Evolutionary conservation across 2,329 filamentous ascomycete species (phyloP), one percentile per base, ranked within the genome.

Genomic region (Pezicula radicicola): DNA sequence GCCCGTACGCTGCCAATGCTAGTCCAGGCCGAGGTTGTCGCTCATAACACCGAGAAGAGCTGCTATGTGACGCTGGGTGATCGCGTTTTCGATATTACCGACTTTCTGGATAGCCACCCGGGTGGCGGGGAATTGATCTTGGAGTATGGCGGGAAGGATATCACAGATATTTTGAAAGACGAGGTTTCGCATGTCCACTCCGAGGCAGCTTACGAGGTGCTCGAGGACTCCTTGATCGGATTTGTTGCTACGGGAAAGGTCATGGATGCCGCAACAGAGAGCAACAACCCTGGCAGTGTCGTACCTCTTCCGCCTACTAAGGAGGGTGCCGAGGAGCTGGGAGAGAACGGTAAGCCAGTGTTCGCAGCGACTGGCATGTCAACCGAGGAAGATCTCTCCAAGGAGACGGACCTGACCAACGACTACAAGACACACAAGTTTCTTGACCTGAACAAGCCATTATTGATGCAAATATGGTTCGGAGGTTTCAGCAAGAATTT

Each of bases 371-470:
- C 94, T 4, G 93, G 93, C 68, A 90, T 97, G 89, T 89, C 91
- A 7, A 87, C 81, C 51, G 94, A 84, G 61, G 92, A 93, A 60
- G 94, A 99, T 62, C 74, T 99, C 54, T 88, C 78, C 60, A 87
- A 85, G 66, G 92, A 96, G 55, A 99, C 94, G 8, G 91, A 99
- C 66, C 70, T 78, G 52, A 69, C 58, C 21, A 71, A 72, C 43
- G 94, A 99, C 67, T 99, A 88, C 76, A 89, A 90, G 72, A 88
- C 80, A 53, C 87, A 97, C 80, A 95, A 96, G 71, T 99, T 99
- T 66, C 79, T 99, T 55, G 93, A 99, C 66, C 79, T 99, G 52
- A 88, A 81, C 73, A 84, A 80, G 63, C 93, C 94, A 6, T 79
- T 99, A 50, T 79, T 99, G 50, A 78, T 87, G 70, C 94, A 99